A percentile compares a stretch with the other conserved stretches of the same genome.
Evolutionary conservation across 495 filamentous ascomycete species (phyloP).

Genomic region (Neurospora sp.): DNA sequence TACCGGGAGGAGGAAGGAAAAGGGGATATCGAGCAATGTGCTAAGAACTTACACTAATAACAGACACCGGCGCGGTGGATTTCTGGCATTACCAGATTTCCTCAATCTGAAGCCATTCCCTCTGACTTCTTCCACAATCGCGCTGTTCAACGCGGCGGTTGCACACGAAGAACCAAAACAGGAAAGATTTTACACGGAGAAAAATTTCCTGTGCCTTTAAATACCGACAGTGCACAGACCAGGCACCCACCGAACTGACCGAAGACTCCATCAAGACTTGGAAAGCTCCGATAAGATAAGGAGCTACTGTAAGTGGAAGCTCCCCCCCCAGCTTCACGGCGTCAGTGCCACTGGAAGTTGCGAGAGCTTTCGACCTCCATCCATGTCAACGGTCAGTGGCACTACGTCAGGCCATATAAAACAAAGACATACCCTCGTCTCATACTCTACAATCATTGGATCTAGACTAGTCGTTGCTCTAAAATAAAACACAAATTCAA

Average conservation of each 20-base stretch:
- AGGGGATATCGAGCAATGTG: not conserved
- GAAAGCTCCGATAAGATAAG: conserved; percentile 19
- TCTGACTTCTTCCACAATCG: not conserved
- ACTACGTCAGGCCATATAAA: not conserved
- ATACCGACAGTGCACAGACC: conserved; percentile 16
- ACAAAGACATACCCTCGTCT: not conserved
- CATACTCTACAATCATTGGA: not conserved
- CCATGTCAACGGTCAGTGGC: not conserved
- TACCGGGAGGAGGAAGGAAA: not conserved
- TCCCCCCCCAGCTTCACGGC: not conserved
- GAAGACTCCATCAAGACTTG: not conserved
- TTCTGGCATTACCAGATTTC: not conserved
- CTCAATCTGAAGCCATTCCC: not conserved
- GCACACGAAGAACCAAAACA: conserved; percentile 18
- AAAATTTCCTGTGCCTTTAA: conserved; percentile 15
- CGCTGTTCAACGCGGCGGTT: not conserved
- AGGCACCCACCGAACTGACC: not conserved
- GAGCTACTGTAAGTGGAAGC: not conserved
- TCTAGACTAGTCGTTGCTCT: not conserved
- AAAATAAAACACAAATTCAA: not conserved
- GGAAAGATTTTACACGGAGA: not conserved
- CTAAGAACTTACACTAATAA: not conserved
- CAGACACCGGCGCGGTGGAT: not conserved
- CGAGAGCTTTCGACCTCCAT: conserved; percentile 22
- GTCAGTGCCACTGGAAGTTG: conserved; percentile 9